phyloP scores from a whole-genome alignment of 2,329 filamentous ascomycete genomes.

The Hypoxylon sp. region DNA sequence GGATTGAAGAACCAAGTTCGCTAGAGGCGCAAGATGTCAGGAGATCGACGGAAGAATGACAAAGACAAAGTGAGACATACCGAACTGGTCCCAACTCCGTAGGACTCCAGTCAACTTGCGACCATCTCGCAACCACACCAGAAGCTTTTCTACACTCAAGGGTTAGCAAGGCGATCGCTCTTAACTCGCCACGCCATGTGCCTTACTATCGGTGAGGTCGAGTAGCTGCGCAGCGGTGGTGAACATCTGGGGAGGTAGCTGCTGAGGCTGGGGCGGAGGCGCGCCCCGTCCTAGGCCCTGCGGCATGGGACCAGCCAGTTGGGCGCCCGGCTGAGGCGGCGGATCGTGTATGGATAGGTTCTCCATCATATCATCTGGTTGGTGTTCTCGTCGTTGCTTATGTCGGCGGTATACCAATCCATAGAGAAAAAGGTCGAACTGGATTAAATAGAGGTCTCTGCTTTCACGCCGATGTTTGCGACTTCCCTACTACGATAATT shows the following conservation, averaged over 20 bases:
- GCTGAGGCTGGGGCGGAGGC: conserved; percentile 65
- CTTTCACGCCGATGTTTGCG: conserved; percentile 3
- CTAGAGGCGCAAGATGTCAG: conserved; percentile 62
- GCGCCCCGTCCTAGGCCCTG: conserved; percentile 52
- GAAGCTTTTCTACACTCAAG: conserved; percentile 83
- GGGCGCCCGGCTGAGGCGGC: conserved; percentile 60
- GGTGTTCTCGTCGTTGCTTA: conserved; percentile 24
- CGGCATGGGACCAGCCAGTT: conserved; percentile 55
- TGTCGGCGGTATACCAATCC: conserved; percentile 41
- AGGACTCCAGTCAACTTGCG: conserved; percentile 94
- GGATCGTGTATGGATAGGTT: conserved; percentile 67
- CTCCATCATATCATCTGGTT: conserved; percentile 64
- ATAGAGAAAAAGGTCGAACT: conserved; percentile 45
- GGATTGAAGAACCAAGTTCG: conserved; percentile 94
- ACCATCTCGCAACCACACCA: conserved; percentile 91
- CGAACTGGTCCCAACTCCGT: conserved; percentile 97
- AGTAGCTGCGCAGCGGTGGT: conserved; percentile 96
- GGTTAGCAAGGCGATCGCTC: conserved; percentile 44
- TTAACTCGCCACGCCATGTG: conserved; percentile 24
- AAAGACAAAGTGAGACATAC: conserved; percentile 66
- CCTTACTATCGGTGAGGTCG: conserved; percentile 96
- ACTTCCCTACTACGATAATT: conserved; percentile 2
- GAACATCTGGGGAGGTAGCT: conserved; percentile 96
- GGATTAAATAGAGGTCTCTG: not conserved
- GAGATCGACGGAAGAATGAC: not conserved